Base-by-base conservation (phyloP, 2,329 filamentous ascomycete species). In the Fusarium subglutinans region DNA sequence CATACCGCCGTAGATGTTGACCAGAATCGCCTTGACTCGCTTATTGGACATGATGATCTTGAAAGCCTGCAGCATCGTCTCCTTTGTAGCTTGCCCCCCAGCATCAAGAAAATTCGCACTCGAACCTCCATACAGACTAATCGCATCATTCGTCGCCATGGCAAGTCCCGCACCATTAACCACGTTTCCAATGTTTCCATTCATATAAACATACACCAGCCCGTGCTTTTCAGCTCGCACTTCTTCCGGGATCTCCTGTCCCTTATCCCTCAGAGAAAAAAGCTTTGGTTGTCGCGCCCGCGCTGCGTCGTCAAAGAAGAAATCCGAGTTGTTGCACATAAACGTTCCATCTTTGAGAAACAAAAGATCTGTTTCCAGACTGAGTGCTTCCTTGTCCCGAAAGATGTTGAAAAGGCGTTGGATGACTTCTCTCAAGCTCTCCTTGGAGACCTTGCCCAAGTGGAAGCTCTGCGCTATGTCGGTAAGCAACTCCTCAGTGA, bases 161-260 rank as follows among this genome's bases (percentile, higher is more conserved):
- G 94, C 94, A 3, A 98, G 88, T 1, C 95, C 95, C 0, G 95
- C 95, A 48, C 95, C 94, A 79, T 98, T 98, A 73, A 97, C 94
- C 72, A 97, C 86, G 2, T 93, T 97, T 43, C 94, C 95, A 60
- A 97, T 91, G 70, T 90, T 90, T 6, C 87, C 86, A 4, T 81
- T 76, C 65, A 87, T 82, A 77, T 89, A 91, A 72, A 97, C 88
- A 80, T 95, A 97, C 2, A 96, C 93, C 76, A 97, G 94, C 8
- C 94, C 94, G 66, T 91, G 85, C 66, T 88, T 86, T 24, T 85
- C 82, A 3, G 87, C 59, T 41, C 83, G 81, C 0, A 81, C 69
- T 56, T 83, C 84, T 33, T 81, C 80, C 0, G 73, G 55, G 1
- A 83, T 73, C 41, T 84, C 84, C 4, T 81, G 76, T 1, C 68